phyloP scores from a whole-genome alignment of 23 red algal species.

The Gracilaria caudata region DNA sequence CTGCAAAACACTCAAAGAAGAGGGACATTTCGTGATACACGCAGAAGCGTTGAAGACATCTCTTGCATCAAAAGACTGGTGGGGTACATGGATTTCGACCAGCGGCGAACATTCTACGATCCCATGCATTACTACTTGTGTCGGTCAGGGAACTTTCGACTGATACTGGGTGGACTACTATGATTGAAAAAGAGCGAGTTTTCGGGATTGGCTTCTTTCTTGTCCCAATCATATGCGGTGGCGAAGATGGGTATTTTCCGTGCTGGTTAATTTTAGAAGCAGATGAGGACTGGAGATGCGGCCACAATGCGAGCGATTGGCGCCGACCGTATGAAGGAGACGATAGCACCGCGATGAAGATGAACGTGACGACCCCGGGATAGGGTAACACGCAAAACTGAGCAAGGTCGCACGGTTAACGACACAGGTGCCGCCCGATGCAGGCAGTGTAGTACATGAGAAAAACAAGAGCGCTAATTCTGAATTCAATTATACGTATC shows the following conservation, averaged over 20 bases:
- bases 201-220: background rate
- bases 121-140: background rate
- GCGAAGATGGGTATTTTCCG: background rate
- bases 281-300: too few relatives aligned
- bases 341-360: too few relatives aligned
- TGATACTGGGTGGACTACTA: background rate
- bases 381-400: too few relatives aligned
- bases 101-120: background rate
- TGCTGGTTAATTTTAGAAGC: too few relatives aligned
- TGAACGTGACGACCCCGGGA: too few relatives aligned
- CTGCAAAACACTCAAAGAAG: background rate
- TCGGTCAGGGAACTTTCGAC: background rate
- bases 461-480: too few relatives aligned
- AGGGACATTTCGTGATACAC: background rate
- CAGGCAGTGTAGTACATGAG: too few relatives aligned
- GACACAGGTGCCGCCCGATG: too few relatives aligned
- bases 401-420: too few relatives aligned
- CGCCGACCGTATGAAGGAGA: too few relatives aligned
- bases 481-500: background rate
- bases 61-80: conserved; percentile 19
- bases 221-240: background rate
- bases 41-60: background rate
- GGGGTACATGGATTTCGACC: conserved; percentile 10
- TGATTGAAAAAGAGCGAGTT: background rate
- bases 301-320: too few relatives aligned